Evolutionary conservation across 2,329 filamentous ascomycete genomes (phyloP).

Genomic region (Chrysoporthe austroafricana): DNA sequence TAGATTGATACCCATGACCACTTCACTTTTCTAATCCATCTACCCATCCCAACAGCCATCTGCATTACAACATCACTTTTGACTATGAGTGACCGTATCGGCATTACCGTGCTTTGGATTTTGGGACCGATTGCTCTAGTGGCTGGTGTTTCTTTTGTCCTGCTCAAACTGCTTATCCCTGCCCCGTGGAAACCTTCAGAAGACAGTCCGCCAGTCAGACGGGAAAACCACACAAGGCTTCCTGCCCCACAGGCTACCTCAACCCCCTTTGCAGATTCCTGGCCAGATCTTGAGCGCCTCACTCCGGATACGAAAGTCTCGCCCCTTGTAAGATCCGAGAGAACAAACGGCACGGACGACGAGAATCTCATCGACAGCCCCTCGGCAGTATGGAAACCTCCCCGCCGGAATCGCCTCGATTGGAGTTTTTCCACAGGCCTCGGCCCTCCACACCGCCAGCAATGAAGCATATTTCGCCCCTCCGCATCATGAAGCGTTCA

Average conservation of each 20-base stretch:
- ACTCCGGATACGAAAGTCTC: conserved; percentile 6
- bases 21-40: conserved; percentile 13
- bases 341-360: conserved; percentile 1
- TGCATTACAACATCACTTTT: conserved; percentile 25
- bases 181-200: background rate
- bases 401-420: conserved; percentile 33
- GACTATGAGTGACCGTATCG: conserved; percentile 26
- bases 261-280: conserved; percentile 36
- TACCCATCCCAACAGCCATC: conserved; percentile 7
- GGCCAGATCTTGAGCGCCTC: conserved; percentile 39
- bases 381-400: conserved; percentile 41
- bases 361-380: conserved; percentile 12
- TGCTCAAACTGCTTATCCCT: conserved; percentile 21
- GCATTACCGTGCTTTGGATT: conserved; percentile 23
- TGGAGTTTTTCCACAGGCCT: conserved; percentile 39
- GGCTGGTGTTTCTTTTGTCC: conserved; percentile 19
- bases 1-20: conserved; percentile 28
- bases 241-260: background rate
- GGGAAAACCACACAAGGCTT: background rate
- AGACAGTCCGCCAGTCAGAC: background rate
- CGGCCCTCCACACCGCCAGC: conserved; percentile 12
- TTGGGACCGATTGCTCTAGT: conserved; percentile 22
- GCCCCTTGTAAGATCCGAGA: no score
- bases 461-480: conserved; percentile 44
- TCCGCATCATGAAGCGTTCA: conserved; percentile 53